A percentile compares a stretch with the other conserved stretches of the same genome.
Conservation (phyloP, 768 basidiomycete genomes). For the Lanmaoa pseudosensibilis region DNA sequence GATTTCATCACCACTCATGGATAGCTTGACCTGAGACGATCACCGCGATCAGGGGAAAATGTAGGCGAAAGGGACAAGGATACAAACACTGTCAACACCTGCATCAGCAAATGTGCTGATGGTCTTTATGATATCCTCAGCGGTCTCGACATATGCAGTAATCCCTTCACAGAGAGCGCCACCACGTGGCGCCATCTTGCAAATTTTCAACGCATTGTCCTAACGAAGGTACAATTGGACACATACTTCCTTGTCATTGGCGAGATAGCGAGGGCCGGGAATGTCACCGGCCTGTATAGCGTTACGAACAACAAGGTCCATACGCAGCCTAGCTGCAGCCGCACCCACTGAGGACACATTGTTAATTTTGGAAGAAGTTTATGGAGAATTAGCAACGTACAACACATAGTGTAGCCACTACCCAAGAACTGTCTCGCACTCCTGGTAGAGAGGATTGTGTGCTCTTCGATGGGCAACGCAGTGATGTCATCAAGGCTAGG, state of each 20-base stretch:
- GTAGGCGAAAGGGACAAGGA: neutral
- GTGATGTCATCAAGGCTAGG: constrained; percentile 32
- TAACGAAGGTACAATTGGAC: neutral
- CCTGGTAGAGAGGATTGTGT: constrained; percentile 31
- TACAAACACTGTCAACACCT: constrained; percentile 24
- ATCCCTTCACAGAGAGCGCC: constrained; percentile 35
- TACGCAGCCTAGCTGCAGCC: constrained; percentile 34
- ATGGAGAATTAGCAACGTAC: constrained; percentile 9
- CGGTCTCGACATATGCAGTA: constrained; percentile 32
- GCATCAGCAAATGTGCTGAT: constrained; percentile 27
- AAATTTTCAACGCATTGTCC: neutral
- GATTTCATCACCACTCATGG: constrained; percentile 40
- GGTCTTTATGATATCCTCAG: constrained; percentile 30
- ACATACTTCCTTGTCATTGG: constrained; percentile 36
- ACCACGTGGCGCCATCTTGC: constrained; percentile 31
- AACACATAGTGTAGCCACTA: constrained; percentile 40
- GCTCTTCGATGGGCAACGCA: constrained; percentile 33
- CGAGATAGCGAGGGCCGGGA: constrained; percentile 37
- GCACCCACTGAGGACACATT: constrained; percentile 29
- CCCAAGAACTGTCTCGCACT: constrained; percentile 37
- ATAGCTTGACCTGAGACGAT: constrained; percentile 31
- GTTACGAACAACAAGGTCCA: constrained; percentile 36
- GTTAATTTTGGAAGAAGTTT: neutral
- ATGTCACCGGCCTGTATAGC: constrained; percentile 37
- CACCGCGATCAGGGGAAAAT: neutral